Conservation (phyloP, 2,329 filamentous ascomycete species). For the Calonectria hawksworthii region DNA sequence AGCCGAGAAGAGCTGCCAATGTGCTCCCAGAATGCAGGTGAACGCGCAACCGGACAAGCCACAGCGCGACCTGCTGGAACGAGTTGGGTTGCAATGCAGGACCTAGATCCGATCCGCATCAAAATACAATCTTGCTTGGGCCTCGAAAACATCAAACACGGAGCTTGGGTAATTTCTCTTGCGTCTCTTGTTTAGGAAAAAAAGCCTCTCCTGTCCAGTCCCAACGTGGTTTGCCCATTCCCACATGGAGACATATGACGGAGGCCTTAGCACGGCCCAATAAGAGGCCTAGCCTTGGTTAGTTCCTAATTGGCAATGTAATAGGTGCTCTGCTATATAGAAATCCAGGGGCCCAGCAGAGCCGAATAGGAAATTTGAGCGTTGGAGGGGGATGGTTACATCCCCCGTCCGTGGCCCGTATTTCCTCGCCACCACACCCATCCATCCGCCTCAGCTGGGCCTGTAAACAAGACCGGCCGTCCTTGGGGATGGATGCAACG, state of each 20-base stretch:
- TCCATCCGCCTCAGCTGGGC: slow-evolving; percentile 2
- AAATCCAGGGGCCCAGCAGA: slow-evolving; percentile 9
- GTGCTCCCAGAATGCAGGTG: neutral
- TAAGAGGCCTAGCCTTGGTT: neutral
- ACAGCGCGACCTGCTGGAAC: neutral
- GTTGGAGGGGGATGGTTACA: neutral
- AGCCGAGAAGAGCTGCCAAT: too few species aligned
- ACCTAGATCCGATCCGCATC: neutral
- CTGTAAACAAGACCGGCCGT: neutral
- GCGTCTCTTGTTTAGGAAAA: neutral
- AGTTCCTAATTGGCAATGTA: neutral
- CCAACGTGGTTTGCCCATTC: neutral
- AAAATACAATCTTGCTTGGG: neutral
- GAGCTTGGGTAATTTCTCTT: slow-evolving; percentile 13
- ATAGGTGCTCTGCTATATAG: slow-evolving; percentile 5
- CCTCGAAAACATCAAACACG: neutral
- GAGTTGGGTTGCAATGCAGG: slow-evolving; percentile 21
- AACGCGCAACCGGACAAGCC: neutral
- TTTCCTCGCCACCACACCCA: slow-evolving; percentile 17
- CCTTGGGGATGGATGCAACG: neutral
- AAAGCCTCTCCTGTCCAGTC: neutral
- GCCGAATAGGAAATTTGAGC: neutral
- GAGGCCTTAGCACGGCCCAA: neutral
- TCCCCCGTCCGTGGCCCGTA: neutral
- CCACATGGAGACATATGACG: neutral